Base-by-base conservation (phyloP, 192 early-diverging fungal genomes). In the Coemansia sp. region DNA sequence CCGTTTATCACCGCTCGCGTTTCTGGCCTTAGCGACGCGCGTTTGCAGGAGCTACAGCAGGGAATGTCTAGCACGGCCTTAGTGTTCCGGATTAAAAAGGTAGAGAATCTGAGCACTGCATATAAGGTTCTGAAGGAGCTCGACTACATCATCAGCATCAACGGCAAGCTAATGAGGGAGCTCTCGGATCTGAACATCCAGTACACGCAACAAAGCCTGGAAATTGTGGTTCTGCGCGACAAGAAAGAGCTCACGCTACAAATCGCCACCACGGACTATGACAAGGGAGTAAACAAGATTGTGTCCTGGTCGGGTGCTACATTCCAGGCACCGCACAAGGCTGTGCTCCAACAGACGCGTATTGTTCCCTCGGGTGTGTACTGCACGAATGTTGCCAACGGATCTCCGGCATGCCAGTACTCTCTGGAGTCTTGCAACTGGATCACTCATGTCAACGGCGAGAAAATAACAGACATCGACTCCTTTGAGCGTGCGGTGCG, bases 271-370 rank as follows among this genome's bases (percentile, higher is more conserved):
- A 84, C 83, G 7, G 71, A 82, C 59, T 65, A 79, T 36, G 82
- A 83, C 8, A 79, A 81, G 48, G 87, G 84, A 23, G 91, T 87
- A 5, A 82, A 81, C 9, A 85, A 89, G 35, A 82, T 94, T 0
- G 74, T 97, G 36, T 79, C 87, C 17, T 97, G 95, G 95, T 88
- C 90, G 29, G 95, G 95, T 13, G 92, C 90, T 0, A 65, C 89
- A 20, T 84, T 94, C 54, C 90, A 93, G 66, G 83, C 77, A 38
- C 88, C 90, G 33, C 86, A 90, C 72, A 87, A 86, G 63, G 86
- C 89, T 7, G 82, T 89, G 17, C 69, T 87, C 46, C 87, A 87
- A 72, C 89, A 89, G 69, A 83, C 89, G 5, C 74, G 83, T n/a
- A 81, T 83, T 40, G 81, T 86, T 3, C 88, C 89, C 17, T 78